These are phyloP conservation scores for Coemansia sp. DNA, from an alignment of 192 early-diverging fungal species.

Conservation along the genomic window DNA sequence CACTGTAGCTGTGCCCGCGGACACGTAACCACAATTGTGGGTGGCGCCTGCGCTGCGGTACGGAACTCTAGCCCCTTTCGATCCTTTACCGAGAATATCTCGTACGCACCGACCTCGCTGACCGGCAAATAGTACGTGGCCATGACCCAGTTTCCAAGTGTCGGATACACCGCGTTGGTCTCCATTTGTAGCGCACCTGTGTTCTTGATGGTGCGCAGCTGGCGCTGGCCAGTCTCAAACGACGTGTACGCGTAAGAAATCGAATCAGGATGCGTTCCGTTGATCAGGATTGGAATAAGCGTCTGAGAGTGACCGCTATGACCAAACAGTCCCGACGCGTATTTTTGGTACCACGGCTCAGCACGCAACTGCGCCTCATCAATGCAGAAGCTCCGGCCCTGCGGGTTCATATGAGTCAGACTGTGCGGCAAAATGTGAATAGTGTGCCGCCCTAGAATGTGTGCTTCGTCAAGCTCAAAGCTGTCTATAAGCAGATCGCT, in stretches of 20 bases:
- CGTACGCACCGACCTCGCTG: conserved; percentile 39
- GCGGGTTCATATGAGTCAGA: conserved; percentile 49
- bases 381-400: conserved; percentile 32
- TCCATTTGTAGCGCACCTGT: conserved; percentile 30
- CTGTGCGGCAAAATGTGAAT: conserved; percentile 55
- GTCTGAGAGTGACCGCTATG: conserved; percentile 11
- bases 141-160: conserved; percentile 45
- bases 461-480: conserved; percentile 47
- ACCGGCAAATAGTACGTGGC: conserved; percentile 46
- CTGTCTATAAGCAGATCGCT: conserved; percentile 50
- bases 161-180: conserved; percentile 25
- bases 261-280: conserved; percentile 44
- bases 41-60: conserved; percentile 29
- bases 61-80: conserved; percentile 48
- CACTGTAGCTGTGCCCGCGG: conserved; percentile 42
- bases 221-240: conserved; percentile 39
- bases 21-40: conserved; percentile 42
- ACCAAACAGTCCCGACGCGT: conserved; percentile 17
- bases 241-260: conserved; percentile 44
- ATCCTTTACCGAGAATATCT: conserved; percentile 41
- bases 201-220: conserved; percentile 30
- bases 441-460: conserved; percentile 54
- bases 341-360: conserved; percentile 38
- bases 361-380: conserved; percentile 6
- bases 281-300: conserved; percentile 45